These are phyloP conservation scores for Dendrobium chrysotoxum DNA, from an alignment of 106 monocot species.

Conservation along the genomic window DNA sequence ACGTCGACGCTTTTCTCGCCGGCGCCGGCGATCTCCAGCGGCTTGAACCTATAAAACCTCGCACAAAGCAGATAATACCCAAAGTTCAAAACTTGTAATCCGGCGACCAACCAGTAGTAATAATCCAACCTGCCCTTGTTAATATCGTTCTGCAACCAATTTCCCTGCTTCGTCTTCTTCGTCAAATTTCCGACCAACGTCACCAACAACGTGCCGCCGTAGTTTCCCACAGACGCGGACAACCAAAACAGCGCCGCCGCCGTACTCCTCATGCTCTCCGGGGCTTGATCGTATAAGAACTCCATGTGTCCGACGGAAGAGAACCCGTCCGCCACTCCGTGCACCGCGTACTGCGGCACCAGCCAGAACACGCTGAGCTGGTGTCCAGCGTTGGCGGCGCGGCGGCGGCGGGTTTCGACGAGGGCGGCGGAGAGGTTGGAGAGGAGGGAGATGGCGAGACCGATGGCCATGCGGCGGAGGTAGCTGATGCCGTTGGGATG, in stretches of 20 bases:
- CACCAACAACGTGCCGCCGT: slow-evolving; percentile 29
- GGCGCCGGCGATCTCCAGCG: slow-evolving; percentile 2
- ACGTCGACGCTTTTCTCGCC: neutral
- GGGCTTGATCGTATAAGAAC: slow-evolving; percentile 34
- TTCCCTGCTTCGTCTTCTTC: slow-evolving; percentile 5
- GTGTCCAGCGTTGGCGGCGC: neutral
- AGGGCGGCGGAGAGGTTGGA: slow-evolving; percentile 19
- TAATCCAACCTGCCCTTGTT: slow-evolving; percentile 13
- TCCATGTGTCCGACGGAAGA: slow-evolving; percentile 32
- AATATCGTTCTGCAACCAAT: slow-evolving; percentile 26
- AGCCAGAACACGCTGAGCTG: slow-evolving; percentile 39
- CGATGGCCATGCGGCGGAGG: slow-evolving; percentile 36
- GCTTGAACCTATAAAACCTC: slow-evolving; percentile 14
- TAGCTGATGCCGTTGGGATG: slow-evolving; percentile 26
- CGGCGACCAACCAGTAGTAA: slow-evolving; percentile 13
- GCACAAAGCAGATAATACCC: slow-evolving; percentile 9
- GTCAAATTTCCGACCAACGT: slow-evolving; percentile 12
- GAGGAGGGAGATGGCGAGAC: slow-evolving; percentile 17
- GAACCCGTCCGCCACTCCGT: slow-evolving; percentile 31
- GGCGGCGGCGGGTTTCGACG: slow-evolving; percentile 19
- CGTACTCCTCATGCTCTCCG: slow-evolving; percentile 44
- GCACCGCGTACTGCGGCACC: slow-evolving; percentile 34
- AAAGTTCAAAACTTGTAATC: slow-evolving; percentile 12
- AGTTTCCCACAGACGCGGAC: slow-evolving; percentile 19
- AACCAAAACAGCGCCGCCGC: slow-evolving; percentile 30